These are phyloP conservation scores for Cladophialophora bantiana DNA, from an alignment of 2,329 filamentous ascomycete genomes.

Conservation along the genomic window DNA sequence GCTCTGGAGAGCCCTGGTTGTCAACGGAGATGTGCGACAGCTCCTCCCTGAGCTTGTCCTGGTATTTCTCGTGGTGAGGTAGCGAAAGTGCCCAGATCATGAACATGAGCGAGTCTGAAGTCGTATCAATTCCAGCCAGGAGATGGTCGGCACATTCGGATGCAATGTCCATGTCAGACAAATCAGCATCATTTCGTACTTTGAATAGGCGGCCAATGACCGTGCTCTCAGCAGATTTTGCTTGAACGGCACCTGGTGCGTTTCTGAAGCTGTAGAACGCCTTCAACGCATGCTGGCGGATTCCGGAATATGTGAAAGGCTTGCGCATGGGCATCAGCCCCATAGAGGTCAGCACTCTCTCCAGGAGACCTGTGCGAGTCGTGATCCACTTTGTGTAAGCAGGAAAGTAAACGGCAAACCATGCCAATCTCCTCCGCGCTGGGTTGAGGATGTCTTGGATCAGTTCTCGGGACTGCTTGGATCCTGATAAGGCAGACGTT, in stretches of 20 bases:
- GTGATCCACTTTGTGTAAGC: conserved; percentile 59
- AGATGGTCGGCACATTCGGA: conserved; percentile 63
- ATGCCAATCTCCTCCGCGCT: conserved; percentile 54
- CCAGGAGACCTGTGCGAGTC: conserved; percentile 49
- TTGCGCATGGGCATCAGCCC: conserved; percentile 59
- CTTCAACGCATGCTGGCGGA: conserved; percentile 53
- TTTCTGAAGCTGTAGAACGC: conserved; percentile 45
- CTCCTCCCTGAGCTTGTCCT: conserved; percentile 56
- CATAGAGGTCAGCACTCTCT: conserved; percentile 44
- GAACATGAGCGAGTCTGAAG: conserved; percentile 60
- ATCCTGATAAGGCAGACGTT: conserved; percentile 54
- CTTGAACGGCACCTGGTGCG: conserved; percentile 41
- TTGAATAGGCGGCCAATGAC: conserved; percentile 40
- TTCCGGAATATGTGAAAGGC: conserved; percentile 60
- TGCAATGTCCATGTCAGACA: conserved; percentile 58
- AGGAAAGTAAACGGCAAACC: conserved; percentile 59
- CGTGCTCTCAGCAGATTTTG: conserved; percentile 33
- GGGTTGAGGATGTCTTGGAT: conserved; percentile 59
- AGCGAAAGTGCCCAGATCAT: conserved; percentile 59
- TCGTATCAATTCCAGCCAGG: conserved; percentile 61
- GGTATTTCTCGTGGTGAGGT: conserved; percentile 51
- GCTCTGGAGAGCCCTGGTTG: conserved; percentile 46
- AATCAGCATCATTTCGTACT: conserved; percentile 38
- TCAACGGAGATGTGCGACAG: conserved; percentile 43
- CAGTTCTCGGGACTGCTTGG: conserved; percentile 48